Percentiles rank a stretch among this genome's conserved stretches.
Conservation (phyloP, 2,329 filamentous ascomycete genomes). For the Botrytis aclada region DNA sequence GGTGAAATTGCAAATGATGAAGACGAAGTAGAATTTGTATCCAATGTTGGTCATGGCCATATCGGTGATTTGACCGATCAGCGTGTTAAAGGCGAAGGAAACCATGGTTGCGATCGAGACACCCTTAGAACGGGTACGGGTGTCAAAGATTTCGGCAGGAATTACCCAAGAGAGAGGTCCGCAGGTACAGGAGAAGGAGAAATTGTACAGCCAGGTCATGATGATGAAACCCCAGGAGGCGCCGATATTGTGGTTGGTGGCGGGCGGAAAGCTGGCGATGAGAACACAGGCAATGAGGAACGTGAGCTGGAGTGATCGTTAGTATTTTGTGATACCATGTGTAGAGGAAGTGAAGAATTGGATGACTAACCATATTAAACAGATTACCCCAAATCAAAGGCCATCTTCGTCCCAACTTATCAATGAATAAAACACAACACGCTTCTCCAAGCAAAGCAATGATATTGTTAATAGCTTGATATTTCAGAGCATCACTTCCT, state of each 20-base stretch:
- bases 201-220: constrained; percentile 74
- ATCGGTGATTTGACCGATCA: constrained; percentile 68
- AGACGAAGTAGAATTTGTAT: constrained; percentile 54
- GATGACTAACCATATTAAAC: constrained; percentile 52
- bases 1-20: constrained; percentile 65
- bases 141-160: constrained; percentile 69
- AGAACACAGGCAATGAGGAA: constrained; percentile 66
- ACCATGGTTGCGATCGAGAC: constrained; percentile 72
- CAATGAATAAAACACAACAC: constrained; percentile 60
- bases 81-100: constrained; percentile 72
- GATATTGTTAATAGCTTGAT: constrained; percentile 63
- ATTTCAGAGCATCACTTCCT: constrained; percentile 55
- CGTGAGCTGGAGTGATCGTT: constrained; percentile 31
- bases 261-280: constrained; percentile 58
- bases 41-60: constrained; percentile 49
- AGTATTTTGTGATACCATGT: background rate
- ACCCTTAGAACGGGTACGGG: constrained; percentile 69
- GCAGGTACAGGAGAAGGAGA: constrained; percentile 68
- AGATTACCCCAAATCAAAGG: constrained; percentile 71
- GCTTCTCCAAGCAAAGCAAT: constrained; percentile 59
- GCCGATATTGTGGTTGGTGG: constrained; percentile 45
- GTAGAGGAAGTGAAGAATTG: background rate
- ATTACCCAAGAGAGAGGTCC: constrained; percentile 58
- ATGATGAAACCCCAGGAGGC: constrained; percentile 69
- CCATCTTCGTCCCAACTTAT: constrained; percentile 67